Conservation (phyloP, 208 protist genomes). For the Leishmania arabica region DNA sequence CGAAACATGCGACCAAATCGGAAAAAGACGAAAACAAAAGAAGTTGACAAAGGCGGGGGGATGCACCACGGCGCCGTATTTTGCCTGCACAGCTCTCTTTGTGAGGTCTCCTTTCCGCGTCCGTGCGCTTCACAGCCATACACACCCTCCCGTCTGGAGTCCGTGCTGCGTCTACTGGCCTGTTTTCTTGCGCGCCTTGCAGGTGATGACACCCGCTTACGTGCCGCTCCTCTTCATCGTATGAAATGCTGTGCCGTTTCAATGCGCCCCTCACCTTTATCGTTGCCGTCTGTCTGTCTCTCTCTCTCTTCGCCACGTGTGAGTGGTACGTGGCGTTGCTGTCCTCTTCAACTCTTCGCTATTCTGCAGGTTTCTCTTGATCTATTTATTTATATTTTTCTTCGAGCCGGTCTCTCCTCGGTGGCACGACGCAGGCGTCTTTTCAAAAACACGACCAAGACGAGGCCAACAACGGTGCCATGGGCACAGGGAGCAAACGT, state of each 20-base stretch:
- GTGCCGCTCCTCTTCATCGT: background rate
- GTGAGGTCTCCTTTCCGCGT: background rate
- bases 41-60: background rate
- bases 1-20: background rate
- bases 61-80: background rate
- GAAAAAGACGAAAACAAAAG: background rate
- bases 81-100: background rate
- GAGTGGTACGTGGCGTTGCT: background rate
- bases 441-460: background rate
- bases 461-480: background rate
- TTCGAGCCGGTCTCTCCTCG: background rate
- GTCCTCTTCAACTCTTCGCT: background rate
- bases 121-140: background rate
- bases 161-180: background rate
- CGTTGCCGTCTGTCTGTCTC: background rate
- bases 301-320: background rate
- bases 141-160: background rate
- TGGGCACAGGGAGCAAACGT: background rate
- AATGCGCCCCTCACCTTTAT: background rate
- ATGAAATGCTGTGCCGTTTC: background rate
- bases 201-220: background rate
- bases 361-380: background rate
- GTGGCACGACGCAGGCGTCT: conserved; percentile 16
- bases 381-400: background rate
- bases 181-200: background rate